These are phyloP conservation scores for Colletotrichum camelliae DNA, from an alignment of 2,329 filamentous ascomycete species.

Conservation along the genomic window DNA sequence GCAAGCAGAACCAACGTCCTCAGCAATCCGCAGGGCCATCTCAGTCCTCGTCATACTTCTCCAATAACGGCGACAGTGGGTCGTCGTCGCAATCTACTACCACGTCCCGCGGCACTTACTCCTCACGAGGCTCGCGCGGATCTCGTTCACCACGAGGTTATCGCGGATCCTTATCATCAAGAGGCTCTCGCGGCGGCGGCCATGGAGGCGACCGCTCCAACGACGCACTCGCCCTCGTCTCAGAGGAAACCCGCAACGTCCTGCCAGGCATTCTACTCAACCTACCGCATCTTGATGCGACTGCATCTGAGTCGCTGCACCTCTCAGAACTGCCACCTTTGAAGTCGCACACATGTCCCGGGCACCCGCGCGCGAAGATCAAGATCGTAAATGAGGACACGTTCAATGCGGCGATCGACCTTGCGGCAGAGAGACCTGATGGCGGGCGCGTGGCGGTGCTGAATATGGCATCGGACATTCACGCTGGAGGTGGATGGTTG, in stretches of 20 bases:
- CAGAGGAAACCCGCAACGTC: conserved; percentile 50
- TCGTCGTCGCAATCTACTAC: not conserved
- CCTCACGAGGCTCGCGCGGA: not conserved
- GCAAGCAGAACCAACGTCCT: conserved; percentile 4
- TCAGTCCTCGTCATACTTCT: not conserved
- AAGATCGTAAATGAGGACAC: conserved; percentile 62
- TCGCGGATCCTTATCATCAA: not conserved
- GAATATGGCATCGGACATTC: conserved; percentile 67
- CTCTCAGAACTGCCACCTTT: conserved; percentile 43
- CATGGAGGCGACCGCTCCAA: not conserved
- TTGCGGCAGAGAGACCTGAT: conserved; percentile 30
- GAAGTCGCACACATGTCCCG: conserved; percentile 46
- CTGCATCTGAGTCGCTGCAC: conserved; percentile 41
- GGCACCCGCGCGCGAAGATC: conserved; percentile 39
- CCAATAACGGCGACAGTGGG: not conserved
- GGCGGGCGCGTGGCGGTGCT: conserved; percentile 59
- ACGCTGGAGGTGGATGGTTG: conserved; percentile 68
- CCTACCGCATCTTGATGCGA: conserved; percentile 42
- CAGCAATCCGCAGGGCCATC: not conserved
- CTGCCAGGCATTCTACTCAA: conserved; percentile 52
- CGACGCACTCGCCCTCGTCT: conserved; percentile 28
- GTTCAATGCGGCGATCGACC: conserved; percentile 58
- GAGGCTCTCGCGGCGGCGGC: not conserved
- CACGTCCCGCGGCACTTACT: not conserved
- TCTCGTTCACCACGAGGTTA: not conserved